Conservation (phyloP, 2,329 filamentous ascomycete genomes). For the Claviceps sp. region DNA sequence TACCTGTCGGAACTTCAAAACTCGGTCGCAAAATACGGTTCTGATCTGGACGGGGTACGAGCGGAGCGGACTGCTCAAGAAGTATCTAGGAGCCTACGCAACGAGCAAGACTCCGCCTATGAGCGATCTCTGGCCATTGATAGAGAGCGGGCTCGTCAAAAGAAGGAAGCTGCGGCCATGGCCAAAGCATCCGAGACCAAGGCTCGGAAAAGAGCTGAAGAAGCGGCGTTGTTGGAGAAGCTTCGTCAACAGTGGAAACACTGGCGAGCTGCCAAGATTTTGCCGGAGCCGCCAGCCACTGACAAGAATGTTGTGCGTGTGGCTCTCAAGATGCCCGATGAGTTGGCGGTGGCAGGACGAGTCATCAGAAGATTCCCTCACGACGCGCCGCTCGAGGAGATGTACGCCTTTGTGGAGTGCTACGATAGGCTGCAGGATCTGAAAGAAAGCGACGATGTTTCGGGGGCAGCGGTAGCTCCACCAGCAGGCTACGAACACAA, state of each 20-base stretch:
- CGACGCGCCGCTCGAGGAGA: slow-evolving; percentile 64
- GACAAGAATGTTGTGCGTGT: slow-evolving; percentile 61
- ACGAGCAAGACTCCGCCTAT: slow-evolving; percentile 86
- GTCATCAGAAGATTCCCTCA: slow-evolving; percentile 63
- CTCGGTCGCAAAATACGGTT: slow-evolving; percentile 62
- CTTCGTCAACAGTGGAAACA: slow-evolving; percentile 55
- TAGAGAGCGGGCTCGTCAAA: slow-evolving; percentile 66
- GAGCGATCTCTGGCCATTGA: slow-evolving; percentile 83
- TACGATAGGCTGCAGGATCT: slow-evolving; percentile 54
- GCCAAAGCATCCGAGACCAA: slow-evolving; percentile 54
- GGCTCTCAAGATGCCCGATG: slow-evolving; percentile 49
- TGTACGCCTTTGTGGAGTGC: slow-evolving; percentile 95
- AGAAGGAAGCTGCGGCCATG: slow-evolving; percentile 60
- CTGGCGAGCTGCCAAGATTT: slow-evolving; percentile 61
- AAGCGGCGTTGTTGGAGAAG: slow-evolving; percentile 35
- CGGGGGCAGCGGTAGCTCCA: background rate
- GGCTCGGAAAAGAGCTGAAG: slow-evolving; percentile 46
- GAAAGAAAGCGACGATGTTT: slow-evolving; percentile 20
- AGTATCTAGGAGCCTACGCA: slow-evolving; percentile 65
- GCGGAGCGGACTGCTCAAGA: slow-evolving; percentile 68
- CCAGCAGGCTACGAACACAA: slow-evolving; percentile 52
- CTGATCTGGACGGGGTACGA: slow-evolving; percentile 62
- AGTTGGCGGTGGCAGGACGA: slow-evolving; percentile 47
- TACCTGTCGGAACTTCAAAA: slow-evolving; percentile 63
- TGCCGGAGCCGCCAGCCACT: slow-evolving; percentile 49